These are phyloP conservation scores for Ceratocystis cacaofunesta DNA, from an alignment of 2,329 filamentous ascomycete genomes.

Conservation along the genomic window DNA sequence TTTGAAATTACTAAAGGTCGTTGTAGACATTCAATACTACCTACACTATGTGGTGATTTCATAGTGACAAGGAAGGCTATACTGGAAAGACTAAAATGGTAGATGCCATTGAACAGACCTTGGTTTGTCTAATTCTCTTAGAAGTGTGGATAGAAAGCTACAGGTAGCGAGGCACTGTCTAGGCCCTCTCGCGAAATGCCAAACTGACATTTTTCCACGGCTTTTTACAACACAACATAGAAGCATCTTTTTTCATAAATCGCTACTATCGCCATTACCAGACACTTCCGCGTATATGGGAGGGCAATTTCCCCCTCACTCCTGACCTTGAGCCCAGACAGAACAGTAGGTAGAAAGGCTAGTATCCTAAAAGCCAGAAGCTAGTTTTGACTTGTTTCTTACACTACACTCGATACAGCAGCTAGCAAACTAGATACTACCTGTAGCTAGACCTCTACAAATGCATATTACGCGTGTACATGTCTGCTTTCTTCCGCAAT, in stretches of 20 bases:
- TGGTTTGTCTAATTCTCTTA: not conserved
- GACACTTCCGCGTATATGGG: too few relatives aligned
- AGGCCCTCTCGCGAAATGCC: too few relatives aligned
- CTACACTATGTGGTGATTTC: not conserved
- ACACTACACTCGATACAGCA: too few relatives aligned
- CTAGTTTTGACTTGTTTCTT: too few relatives aligned
- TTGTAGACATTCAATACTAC: not conserved
- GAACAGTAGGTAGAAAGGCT: too few relatives aligned
- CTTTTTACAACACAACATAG: too few relatives aligned
- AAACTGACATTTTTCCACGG: too few relatives aligned
- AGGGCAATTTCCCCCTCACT: not conserved
- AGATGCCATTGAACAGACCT: not conserved
- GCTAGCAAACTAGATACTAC: too few relatives aligned
- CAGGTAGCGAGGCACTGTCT: not conserved
- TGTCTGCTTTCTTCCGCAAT: not conserved
- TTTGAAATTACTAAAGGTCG: not conserved
- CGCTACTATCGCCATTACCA: not conserved
- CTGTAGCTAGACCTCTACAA: not conserved
- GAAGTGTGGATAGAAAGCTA: not conserved
- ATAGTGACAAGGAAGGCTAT: not conserved
- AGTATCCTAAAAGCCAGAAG: too few relatives aligned
- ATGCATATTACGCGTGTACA: not conserved
- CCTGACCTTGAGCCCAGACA: too few relatives aligned
- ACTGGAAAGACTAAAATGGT: not conserved
- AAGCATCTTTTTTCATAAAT: not conserved